These are phyloP conservation scores for Phyllosticta ampelicida DNA, from an alignment of 2,329 filamentous ascomycete genomes.

Conservation along the genomic window DNA sequence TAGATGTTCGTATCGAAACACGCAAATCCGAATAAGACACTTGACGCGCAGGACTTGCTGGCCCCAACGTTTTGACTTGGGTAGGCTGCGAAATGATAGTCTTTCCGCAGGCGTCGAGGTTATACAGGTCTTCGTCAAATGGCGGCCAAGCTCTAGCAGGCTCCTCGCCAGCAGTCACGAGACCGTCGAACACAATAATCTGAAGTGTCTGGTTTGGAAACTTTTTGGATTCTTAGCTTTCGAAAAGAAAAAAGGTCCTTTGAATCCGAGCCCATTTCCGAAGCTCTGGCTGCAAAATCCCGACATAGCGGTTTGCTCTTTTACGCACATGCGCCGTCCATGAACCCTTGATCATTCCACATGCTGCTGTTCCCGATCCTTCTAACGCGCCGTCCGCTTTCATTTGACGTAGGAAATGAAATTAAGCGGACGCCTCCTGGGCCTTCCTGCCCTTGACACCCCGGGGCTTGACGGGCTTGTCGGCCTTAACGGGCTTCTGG, in stretches of 20 bases:
- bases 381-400: background rate
- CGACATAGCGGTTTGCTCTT: background rate
- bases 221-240: background rate
- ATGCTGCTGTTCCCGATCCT: background rate
- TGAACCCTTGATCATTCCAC: background rate
- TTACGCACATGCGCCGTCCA: background rate
- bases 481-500: conserved; percentile 68
- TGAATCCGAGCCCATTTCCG: background rate
- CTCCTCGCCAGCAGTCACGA: background rate
- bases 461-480: conserved; percentile 61
- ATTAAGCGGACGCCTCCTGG: conserved; percentile 13
- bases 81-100: too few species aligned
- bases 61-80: too few species aligned
- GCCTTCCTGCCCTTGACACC: conserved; percentile 72
- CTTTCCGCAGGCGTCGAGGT: too few species aligned
- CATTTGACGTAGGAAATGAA: background rate
- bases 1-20: too few species aligned
- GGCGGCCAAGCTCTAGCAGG: too few species aligned
- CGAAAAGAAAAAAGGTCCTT: background rate
- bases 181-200: background rate
- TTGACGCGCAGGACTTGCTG: too few species aligned
- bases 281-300: background rate
- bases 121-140: too few species aligned
- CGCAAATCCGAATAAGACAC: too few species aligned
- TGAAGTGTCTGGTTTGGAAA: background rate